Evolutionary conservation across 176 grass and related monocot species (phyloP).

Genomic region (Paspalum vaginatum): DNA sequence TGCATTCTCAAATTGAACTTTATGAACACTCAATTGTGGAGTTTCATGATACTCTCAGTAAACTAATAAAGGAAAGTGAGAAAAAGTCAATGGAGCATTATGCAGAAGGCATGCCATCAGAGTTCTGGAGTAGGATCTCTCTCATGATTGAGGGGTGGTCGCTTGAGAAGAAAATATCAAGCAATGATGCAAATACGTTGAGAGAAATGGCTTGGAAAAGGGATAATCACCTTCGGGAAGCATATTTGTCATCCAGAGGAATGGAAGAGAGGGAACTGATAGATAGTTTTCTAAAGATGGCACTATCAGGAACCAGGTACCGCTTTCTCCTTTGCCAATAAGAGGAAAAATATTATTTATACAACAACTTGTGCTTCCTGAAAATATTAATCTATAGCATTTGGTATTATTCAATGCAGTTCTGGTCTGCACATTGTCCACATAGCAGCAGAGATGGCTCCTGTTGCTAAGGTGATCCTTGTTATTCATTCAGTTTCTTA

Average conservation of each 20-base stretch:
- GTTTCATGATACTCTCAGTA: conserved; percentile 75
- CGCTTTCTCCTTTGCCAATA: conserved; percentile 22
- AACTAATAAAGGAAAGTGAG: conserved; percentile 77
- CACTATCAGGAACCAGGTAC: conserved; percentile 66
- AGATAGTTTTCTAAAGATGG: conserved; percentile 75
- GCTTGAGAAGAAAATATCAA: conserved; percentile 88
- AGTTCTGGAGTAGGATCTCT: conserved; percentile 84
- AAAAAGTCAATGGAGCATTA: conserved; percentile 51
- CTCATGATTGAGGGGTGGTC: conserved; percentile 91
- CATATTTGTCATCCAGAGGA: conserved; percentile 72
- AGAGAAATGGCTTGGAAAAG: conserved; percentile 80
- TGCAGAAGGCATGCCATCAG: conserved; percentile 57
- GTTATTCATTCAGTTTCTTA: conserved; percentile 32
- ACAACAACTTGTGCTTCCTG: not conserved
- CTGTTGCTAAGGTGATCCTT: conserved; percentile 83
- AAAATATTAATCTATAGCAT: conserved; percentile 18
- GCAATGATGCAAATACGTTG: conserved; percentile 59
- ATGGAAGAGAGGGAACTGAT: conserved; percentile 73
- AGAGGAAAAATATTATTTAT: conserved; percentile 13
- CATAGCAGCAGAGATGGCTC: conserved; percentile 99
- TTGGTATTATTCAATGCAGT: conserved; percentile 57
- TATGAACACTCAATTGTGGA: conserved; percentile 80
- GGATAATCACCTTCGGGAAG: conserved; percentile 69
- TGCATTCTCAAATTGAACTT: conserved; percentile 74
- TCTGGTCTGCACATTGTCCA: conserved; percentile 83